Evolutionary conservation across 2,329 filamentous ascomycete genomes (phyloP).

Genomic region (Pseudocercospora pini-densiflorae): DNA sequence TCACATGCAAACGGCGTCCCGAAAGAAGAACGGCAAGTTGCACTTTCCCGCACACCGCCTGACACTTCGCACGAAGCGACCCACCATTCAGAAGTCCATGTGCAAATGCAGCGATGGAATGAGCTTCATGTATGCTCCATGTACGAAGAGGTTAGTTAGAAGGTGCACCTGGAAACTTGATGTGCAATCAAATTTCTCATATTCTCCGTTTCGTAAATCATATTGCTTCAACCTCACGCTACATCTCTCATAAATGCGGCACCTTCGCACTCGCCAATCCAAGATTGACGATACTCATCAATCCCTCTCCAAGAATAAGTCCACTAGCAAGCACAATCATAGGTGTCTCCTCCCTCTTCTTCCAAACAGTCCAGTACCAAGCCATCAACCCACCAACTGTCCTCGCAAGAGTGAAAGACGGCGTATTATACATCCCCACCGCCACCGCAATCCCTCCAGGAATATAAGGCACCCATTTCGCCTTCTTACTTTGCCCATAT

Average conservation of each 20-base stretch:
- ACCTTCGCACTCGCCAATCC: constrained; percentile 76
- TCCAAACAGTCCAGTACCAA: constrained; percentile 74
- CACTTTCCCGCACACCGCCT: not conserved
- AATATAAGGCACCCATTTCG: constrained; percentile 72
- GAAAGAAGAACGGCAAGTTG: not conserved
- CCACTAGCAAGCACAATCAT: constrained; percentile 90
- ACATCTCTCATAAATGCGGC: constrained; percentile 63
- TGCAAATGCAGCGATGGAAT: too few relatives aligned
- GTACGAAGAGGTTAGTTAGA: too few relatives aligned
- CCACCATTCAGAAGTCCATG: too few relatives aligned
- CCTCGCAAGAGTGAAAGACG: constrained; percentile 89
- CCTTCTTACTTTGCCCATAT: constrained; percentile 47
- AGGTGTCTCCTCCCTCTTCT: constrained; percentile 66
- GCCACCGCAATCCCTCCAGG: constrained; percentile 96
- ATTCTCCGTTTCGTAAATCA: not conserved
- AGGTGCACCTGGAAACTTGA: too few relatives aligned
- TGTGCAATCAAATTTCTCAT: too few relatives aligned
- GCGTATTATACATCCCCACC: constrained; percentile 97
- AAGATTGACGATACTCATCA: constrained; percentile 90
- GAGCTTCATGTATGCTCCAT: too few relatives aligned
- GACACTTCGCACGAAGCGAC: not conserved
- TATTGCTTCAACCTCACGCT: not conserved
- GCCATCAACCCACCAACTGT: constrained; percentile 77
- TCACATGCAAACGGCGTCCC: not conserved
- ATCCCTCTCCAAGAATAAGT: constrained; percentile 88